Base-by-base conservation (phyloP, 1,139 yeast species). In the Saccharomyces hybrid region DNA sequence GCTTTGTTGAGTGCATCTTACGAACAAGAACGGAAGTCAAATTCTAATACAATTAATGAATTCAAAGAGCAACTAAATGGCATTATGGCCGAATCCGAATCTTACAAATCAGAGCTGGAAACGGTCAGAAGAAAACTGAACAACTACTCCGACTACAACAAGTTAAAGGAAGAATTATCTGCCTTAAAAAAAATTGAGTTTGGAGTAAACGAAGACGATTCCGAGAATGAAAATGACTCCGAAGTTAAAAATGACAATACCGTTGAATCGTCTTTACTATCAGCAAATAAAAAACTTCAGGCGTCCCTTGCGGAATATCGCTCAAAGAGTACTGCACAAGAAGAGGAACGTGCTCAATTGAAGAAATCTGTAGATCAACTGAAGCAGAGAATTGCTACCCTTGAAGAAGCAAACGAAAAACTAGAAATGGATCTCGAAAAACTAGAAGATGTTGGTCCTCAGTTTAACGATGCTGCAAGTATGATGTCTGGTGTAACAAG, bases 131-230 rank as follows among this genome's bases (percentile, higher is more conserved):
- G 53, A 52, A 76, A 77, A 54, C 65, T 83, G 48, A 72, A 71
- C 2, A 69, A 71, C 46, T 77, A 81, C 32, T 71, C 75, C 2
- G 91, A 85, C 66, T 90, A 91, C 68, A 90, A 86, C 53, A 89
- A 87, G 59, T 70, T 90, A 51, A 89, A 88, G 68, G 79, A 80
- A 51, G 96, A 90, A 64, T 73, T 90, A 56, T 79, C 77, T 23
- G 79, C 89, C 28, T 70, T 91, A 57, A 83, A 88, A 64, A 84
- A 83, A 59, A 84, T 88, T 46, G 90, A 88, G 64, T 86, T 87
- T 71, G 93, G 76, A 25, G 71, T 69, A 13, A 73, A 71, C 42
- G 72, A 66, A 41, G 72, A 67, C 34, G 63, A 59, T 14, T 68
- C 66, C n/a, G 87, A 61, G 6, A 72, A 67, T 48, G 71, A 70